Percentiles rank a stretch among this genome's conserved stretches.
Evolutionary conservation across 176 grass and related monocot genomes (phyloP).

Genomic region (Rhipidocladum racemiflorum): DNA sequence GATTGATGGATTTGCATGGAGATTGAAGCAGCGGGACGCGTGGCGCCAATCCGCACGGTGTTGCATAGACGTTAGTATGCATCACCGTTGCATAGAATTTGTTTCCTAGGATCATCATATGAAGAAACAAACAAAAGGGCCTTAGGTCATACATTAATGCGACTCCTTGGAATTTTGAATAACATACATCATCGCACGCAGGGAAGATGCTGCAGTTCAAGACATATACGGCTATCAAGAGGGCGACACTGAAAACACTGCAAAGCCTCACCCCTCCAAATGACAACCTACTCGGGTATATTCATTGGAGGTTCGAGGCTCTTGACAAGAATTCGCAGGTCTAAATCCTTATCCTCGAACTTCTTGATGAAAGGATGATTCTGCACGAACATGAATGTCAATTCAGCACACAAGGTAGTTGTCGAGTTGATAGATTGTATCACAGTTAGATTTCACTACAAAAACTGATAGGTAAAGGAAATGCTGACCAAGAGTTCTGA

Average conservation of each 20-base stretch:
- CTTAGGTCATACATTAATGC: neutral
- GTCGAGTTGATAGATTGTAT: neutral
- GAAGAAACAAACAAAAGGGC: constrained; percentile 9
- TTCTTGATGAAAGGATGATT: constrained; percentile 92
- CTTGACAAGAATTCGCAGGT: constrained; percentile 67
- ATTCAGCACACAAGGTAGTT: constrained; percentile 3
- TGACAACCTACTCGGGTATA: constrained; percentile 35
- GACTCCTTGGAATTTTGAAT: neutral
- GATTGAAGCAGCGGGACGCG: too few relatives aligned
- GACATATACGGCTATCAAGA: neutral
- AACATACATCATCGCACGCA: neutral
- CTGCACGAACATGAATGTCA: constrained; percentile 27
- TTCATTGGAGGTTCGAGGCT: constrained; percentile 83
- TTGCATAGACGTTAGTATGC: too few relatives aligned
- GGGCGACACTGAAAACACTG: neutral
- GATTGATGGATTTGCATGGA: too few relatives aligned
- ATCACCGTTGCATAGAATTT: too few relatives aligned
- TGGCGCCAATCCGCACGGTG: too few relatives aligned
- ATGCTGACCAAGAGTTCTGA: constrained; percentile 81
- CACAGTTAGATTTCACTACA: neutral
- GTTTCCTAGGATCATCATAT: neutral
- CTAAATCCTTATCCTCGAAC: constrained; percentile 87
- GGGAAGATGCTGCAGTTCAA: neutral
- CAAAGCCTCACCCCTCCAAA: neutral
- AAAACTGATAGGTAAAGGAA: neutral